Evolutionary conservation across 1,284 basidiomycete species (phyloP).

Genomic region (Hemileia vastatrix): DNA sequence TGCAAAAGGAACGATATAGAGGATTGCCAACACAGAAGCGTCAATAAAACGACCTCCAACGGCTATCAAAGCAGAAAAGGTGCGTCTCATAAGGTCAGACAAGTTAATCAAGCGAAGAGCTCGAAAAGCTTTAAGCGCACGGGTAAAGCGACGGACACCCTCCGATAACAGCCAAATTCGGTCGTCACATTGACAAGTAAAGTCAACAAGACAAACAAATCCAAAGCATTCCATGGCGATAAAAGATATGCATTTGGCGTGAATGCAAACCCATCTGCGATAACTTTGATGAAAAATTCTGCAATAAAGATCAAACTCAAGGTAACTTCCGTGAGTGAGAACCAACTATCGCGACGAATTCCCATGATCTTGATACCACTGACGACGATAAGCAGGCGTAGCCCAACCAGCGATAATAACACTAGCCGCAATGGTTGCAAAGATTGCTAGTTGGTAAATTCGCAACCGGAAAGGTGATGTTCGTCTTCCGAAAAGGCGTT

Average conservation of each 20-base stretch:
- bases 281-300: constrained; percentile 80
- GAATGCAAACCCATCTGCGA: constrained; percentile 80
- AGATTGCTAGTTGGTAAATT: constrained; percentile 64
- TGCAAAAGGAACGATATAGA: constrained; percentile 90
- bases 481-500: constrained; percentile 36
- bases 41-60: constrained; percentile 78
- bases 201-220: constrained; percentile 74
- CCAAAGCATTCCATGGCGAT: constrained; percentile 83
- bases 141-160: constrained; percentile 67
- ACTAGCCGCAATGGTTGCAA: constrained; percentile 68
- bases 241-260: constrained; percentile 87
- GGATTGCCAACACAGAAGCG: constrained; percentile 75
- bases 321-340: constrained; percentile 67
- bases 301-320: constrained; percentile 67
- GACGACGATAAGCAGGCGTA: constrained; percentile 70
- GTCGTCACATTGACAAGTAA: constrained; percentile 75
- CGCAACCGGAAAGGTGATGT: constrained; percentile 55
- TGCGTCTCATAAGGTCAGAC: constrained; percentile 71
- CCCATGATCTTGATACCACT: constrained; percentile 60
- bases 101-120: constrained; percentile 83
- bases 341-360: constrained; percentile 69
- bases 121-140: constrained; percentile 77
- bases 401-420: constrained; percentile 76
- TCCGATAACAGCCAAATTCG: constrained; percentile 69
- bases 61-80: constrained; percentile 78